Conservation (phyloP, 805 yeast genomes). For the Limtongia smithiae region DNA sequence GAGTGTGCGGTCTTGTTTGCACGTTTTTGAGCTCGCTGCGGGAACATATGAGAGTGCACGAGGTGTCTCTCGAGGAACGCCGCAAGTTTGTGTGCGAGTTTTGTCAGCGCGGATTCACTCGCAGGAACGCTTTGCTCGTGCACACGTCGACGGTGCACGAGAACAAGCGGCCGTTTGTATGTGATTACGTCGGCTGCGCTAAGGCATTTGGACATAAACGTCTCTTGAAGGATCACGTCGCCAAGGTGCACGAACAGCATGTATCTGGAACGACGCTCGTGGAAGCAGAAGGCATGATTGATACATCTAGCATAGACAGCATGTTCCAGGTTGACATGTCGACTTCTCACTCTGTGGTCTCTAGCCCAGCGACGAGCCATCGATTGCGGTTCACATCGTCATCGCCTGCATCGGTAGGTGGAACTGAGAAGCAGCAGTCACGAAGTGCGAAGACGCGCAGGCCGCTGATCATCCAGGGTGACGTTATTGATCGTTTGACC, state of each 20-base stretch:
- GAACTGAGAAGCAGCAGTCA: neutral
- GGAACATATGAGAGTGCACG: constrained; percentile 73
- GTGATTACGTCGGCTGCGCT: constrained; percentile 23
- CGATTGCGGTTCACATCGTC: too few species aligned
- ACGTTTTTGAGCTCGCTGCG: constrained; percentile 67
- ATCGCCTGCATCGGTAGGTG: too few species aligned
- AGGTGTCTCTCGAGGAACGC: constrained; percentile 44
- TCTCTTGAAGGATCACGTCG: constrained; percentile 22
- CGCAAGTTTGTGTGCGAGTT: constrained; percentile 58
- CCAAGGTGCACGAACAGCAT: constrained; percentile 4
- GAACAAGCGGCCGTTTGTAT: constrained; percentile 28
- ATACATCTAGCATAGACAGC: neutral
- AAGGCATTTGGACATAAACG: constrained; percentile 30
- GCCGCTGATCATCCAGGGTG: neutral
- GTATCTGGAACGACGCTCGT: neutral
- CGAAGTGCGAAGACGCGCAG: neutral
- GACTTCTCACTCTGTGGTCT: neutral
- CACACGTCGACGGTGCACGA: constrained; percentile 42
- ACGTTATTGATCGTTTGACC: constrained; percentile 36
- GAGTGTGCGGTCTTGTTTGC: constrained; percentile 64
- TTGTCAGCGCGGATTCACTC: constrained; percentile 46
- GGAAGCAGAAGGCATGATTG: neutral
- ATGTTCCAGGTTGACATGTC: neutral
- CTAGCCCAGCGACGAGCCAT: too few species aligned
- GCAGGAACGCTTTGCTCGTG: constrained; percentile 52